Base-by-base conservation (phyloP, 352 stramenopile genomes). In the Phytophthora colocasiae region DNA sequence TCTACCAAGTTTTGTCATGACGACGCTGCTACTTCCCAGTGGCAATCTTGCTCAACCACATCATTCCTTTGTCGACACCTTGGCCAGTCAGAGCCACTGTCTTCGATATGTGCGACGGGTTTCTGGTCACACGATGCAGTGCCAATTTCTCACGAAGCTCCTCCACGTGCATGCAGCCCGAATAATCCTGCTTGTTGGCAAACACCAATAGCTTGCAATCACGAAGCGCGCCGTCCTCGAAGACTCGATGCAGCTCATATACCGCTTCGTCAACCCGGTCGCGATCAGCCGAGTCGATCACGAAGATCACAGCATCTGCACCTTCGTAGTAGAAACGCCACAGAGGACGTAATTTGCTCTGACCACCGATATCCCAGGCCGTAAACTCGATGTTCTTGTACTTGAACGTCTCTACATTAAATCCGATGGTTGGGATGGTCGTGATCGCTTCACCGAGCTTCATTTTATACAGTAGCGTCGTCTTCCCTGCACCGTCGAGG, bases 401-500 rank as follows among this genome's bases (percentile, higher is more conserved):
- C 43, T 66, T 60, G 63, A 94, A 83, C 7, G 69, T 84, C 67
- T 95, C 87, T 34, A 95, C 77, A 51, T 95, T 92, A 69, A 91
- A 95, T 0, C 87, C 82, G 45, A 96, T 87, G 4, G 87, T 96
- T 22, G 83, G 73, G 29, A 92, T 80, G 39, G 83, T 92, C 15
- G 77, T 87, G 15, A 93, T 48, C 2, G 73, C 69, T 43, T 93
- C 80, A 3, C 71, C 70, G 3, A 93, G 73, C 64, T 96, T 87
- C 41, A 97, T 76, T 40, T 90, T 85, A 78, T 95, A 95, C 40
- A 99, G 86, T 69, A 98, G 92, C 12, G 95, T 99, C 1, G 96
- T 99, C 76, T 99, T 99, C 66, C 96, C 96, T 40, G 95, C 96
- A 12, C 91, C 94, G 80, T 99, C 95, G 17, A 97, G 80, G 1